phyloP scores from a whole-genome alignment of 2,329 filamentous ascomycete species.

The Colletotrichum somersetense region DNA sequence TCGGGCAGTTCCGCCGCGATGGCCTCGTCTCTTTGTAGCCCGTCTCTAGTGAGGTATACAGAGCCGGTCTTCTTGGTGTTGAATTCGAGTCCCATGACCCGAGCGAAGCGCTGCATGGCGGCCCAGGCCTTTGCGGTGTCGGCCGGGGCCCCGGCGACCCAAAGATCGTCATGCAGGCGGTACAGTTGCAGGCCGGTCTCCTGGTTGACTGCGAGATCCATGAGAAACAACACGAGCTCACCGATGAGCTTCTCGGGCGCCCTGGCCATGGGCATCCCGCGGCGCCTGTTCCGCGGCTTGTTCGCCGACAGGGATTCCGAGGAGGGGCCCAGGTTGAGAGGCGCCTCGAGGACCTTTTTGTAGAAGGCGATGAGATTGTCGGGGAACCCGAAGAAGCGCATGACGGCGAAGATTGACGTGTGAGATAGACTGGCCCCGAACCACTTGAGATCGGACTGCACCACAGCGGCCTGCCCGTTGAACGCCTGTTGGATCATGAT shows the following conservation, averaged over 20 bases:
- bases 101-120: conserved; percentile 56
- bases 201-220: conserved; percentile 74
- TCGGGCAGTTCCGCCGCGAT: conserved; percentile 56
- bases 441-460: no score
- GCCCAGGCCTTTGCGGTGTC: conserved; percentile 58
- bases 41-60: conserved; percentile 49
- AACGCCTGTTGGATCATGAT: no score
- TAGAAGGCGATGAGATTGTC: conserved; percentile 71
- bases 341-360: conserved; percentile 67
- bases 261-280: conserved; percentile 72
- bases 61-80: conserved; percentile 57
- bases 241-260: conserved; percentile 70
- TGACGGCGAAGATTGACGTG: conserved; percentile 48
- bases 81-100: conserved; percentile 52
- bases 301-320: conserved; percentile 63
- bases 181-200: conserved; percentile 69
- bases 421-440: no score
- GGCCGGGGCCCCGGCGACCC: conserved; percentile 54
- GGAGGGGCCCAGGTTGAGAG: conserved; percentile 62
- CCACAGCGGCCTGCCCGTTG: no score
- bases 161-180: conserved; percentile 68
- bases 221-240: conserved; percentile 72
- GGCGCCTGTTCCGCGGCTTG: conserved; percentile 59
- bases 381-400: conserved; percentile 71
- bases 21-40: conserved; percentile 36